Evolutionary conservation across 2,329 filamentous ascomycete species (phyloP).

Genomic region (Coniochaeta sp.): DNA sequence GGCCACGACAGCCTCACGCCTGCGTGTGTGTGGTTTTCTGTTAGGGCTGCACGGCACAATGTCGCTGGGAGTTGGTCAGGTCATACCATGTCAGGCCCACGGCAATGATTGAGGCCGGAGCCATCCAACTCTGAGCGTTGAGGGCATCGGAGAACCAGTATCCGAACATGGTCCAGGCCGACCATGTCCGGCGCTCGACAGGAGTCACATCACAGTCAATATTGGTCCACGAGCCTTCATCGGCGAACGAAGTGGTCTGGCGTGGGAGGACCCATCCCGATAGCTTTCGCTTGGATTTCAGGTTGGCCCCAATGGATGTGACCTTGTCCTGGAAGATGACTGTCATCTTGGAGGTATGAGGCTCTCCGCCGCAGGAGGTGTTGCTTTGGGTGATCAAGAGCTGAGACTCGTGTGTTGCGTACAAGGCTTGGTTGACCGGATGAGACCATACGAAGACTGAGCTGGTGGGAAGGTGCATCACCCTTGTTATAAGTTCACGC

Average conservation of each 20-base stretch:
- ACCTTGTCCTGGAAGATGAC: constrained; percentile 17
- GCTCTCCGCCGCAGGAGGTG: not conserved
- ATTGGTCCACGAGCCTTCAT: constrained; percentile 31
- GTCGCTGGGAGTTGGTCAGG: not conserved
- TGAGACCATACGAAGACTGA: not conserved
- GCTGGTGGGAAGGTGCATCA: not conserved
- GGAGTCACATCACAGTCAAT: constrained; percentile 37
- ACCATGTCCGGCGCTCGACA: constrained; percentile 35
- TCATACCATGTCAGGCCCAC: constrained; percentile 32
- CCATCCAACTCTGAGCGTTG: constrained; percentile 36
- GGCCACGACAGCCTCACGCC: constrained; percentile 15
- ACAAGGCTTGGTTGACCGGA: not conserved
- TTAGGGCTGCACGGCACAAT: not conserved
- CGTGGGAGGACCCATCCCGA: constrained; percentile 32
- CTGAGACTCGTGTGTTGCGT: not conserved
- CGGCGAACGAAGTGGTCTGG: constrained; percentile 29
- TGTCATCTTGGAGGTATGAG: not conserved
- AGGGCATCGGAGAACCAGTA: constrained; percentile 39
- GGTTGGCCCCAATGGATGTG: constrained; percentile 19
- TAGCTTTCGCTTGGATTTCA: constrained; percentile 24
- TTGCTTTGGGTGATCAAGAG: not conserved
- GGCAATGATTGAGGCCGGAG: constrained; percentile 36
- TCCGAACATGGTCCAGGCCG: constrained; percentile 21
- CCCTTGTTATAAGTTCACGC: not conserved
- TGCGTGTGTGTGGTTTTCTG: not conserved